phyloP scores from a whole-genome alignment of 2,329 filamentous ascomycete species.

The Metarhizium album region DNA sequence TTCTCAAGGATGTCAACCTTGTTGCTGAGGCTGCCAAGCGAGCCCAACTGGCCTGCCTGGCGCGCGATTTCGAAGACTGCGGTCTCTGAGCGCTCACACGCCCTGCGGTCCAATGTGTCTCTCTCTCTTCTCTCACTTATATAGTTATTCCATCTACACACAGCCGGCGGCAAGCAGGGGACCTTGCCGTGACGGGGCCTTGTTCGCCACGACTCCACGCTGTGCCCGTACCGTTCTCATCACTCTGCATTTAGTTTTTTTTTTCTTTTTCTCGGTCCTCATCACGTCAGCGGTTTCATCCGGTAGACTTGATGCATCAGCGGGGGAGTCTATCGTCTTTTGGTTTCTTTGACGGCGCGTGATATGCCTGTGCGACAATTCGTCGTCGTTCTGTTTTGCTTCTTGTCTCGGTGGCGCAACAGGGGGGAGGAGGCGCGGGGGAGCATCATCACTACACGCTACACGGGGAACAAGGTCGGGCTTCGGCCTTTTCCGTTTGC shows the following conservation, averaged over 20 bases:
- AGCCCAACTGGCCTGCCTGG: slow-evolving; percentile 80
- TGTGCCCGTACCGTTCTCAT: not conserved
- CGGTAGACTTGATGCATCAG: slow-evolving; percentile 1
- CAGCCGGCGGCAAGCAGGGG: no score
- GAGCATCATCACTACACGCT: no score
- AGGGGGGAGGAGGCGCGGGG: not conserved
- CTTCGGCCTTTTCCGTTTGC: no score
- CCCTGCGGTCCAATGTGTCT: not conserved
- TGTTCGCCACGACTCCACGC: not conserved
- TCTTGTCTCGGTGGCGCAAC: not conserved
- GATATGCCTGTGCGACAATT: no score
- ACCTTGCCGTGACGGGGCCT: no score
- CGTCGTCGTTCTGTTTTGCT: not conserved
- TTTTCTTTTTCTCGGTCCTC: not conserved
- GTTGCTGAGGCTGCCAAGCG: slow-evolving; percentile 88
- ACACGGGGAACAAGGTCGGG: no score
- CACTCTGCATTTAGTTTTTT: not conserved
- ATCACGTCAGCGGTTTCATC: not conserved
- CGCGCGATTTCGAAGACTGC: slow-evolving; percentile 73
- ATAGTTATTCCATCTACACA: no score
- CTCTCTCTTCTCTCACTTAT: not conserved
- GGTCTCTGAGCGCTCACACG: slow-evolving; percentile 32
- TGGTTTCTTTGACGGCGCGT: not conserved
- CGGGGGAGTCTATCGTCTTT: not conserved
- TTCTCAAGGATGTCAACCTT: slow-evolving; percentile 72